A percentile compares a stretch with the other conserved stretches of the same genome.
Conservation (phyloP, 2,329 filamentous ascomycete species). For the Microdochium trichocladiopsis region DNA sequence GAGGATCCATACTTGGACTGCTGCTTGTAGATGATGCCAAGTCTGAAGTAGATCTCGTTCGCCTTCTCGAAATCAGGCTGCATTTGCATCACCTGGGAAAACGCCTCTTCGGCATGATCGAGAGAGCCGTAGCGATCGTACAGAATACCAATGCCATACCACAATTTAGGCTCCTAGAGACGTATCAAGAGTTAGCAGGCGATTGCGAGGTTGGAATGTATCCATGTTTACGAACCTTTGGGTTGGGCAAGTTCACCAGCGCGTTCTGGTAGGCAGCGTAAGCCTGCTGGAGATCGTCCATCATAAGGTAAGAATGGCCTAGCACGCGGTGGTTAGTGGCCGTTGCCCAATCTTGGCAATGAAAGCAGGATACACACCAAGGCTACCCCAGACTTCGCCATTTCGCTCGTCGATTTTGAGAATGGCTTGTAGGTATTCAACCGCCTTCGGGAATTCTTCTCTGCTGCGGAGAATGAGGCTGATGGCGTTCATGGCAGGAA, state of each 20-base stretch:
- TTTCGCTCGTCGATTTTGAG: constrained; percentile 83
- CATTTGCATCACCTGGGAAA: constrained; percentile 98
- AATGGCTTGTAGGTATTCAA: constrained; percentile 88
- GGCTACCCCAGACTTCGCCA: constrained; percentile 92
- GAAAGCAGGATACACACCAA: constrained; percentile 51
- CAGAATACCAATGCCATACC: constrained; percentile 97
- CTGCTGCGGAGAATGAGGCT: constrained; percentile 85
- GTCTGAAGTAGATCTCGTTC: constrained; percentile 96
- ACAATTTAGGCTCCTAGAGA: constrained; percentile 81
- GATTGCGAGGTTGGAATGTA: background rate
- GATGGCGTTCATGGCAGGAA: constrained; percentile 89
- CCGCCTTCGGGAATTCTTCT: constrained; percentile 88
- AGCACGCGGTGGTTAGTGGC: constrained; percentile 12
- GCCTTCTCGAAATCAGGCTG: constrained; percentile 96
- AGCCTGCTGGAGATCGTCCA: constrained; percentile 94
- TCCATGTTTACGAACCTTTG: constrained; percentile 58
- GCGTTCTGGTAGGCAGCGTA: constrained; percentile 97
- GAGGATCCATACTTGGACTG: constrained; percentile 90
- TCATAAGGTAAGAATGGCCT: constrained; percentile 99
- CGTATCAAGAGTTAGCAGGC: constrained; percentile 10
- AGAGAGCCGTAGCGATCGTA: constrained; percentile 95
- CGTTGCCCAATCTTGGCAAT: too few relatives aligned
- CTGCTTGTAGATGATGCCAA: constrained; percentile 99
- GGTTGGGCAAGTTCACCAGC: constrained; percentile 84
- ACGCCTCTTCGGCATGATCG: constrained; percentile 95